Conservation (phyloP, 148 eudicot species). For the Nepenthes gracilis region DNA sequence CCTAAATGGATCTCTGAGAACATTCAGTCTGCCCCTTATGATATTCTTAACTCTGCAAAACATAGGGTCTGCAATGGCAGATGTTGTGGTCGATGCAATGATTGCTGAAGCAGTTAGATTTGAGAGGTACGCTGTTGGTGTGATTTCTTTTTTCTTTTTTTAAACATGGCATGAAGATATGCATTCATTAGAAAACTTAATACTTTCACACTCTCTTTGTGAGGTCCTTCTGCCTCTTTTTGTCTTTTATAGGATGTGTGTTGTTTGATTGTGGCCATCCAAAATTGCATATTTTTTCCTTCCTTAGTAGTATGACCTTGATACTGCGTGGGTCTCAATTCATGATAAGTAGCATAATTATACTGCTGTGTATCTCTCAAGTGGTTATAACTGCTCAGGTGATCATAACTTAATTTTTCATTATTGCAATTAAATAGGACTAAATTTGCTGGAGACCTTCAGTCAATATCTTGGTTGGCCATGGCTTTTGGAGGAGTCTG, state of each 20-base stretch:
- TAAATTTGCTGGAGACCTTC: slow-evolving; percentile 92
- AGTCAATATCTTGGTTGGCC: slow-evolving; percentile 84
- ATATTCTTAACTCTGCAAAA: slow-evolving; percentile 73
- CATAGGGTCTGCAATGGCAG: slow-evolving; percentile 96
- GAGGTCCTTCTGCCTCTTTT: too few species aligned
- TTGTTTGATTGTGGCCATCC: too few species aligned
- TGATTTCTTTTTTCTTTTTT: neutral
- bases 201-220: too few species aligned
- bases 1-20: slow-evolving; percentile 38
- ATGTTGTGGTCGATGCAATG: slow-evolving; percentile 98
- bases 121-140: slow-evolving; percentile 49
- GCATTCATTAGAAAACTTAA: too few species aligned
- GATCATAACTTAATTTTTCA: neutral
- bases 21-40: slow-evolving; percentile 43
- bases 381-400: too few species aligned
- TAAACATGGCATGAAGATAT: neutral
- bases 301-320: neutral
- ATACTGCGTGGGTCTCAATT: too few species aligned
- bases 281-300: neutral
- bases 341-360: too few species aligned
- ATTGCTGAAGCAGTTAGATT: slow-evolving; percentile 89
- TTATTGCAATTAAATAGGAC: slow-evolving; percentile 41
- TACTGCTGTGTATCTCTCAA: too few species aligned
- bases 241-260: too few species aligned
- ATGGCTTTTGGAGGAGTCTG: slow-evolving; percentile 96